These are phyloP conservation scores for Beauveria medogensis DNA, from an alignment of 2,329 filamentous ascomycete genomes.

Conservation along the genomic window DNA sequence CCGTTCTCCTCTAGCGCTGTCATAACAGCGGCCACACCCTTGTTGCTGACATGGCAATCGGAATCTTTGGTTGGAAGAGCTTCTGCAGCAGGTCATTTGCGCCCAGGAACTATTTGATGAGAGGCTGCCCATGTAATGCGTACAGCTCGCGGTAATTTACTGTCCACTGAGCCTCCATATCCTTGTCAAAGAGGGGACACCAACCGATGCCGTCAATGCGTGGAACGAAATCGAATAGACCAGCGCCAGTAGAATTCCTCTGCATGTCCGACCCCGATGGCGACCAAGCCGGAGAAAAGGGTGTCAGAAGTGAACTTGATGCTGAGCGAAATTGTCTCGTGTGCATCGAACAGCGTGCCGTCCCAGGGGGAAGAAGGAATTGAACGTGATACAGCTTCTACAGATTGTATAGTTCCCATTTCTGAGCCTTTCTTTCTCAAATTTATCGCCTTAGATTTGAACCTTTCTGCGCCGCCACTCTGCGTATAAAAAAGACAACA, in stretches of 20 bases:
- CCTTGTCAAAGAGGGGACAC: neutral
- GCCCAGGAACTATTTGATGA: slow-evolving; percentile 11
- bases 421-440: no score
- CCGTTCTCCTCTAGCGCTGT: slow-evolving; percentile 9
- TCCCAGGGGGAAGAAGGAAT: slow-evolving; percentile 7
- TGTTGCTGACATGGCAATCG: slow-evolving; percentile 14
- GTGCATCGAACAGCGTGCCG: slow-evolving; percentile 15
- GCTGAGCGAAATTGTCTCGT: slow-evolving; percentile 12
- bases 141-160: slow-evolving; percentile 11
- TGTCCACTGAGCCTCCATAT: slow-evolving; percentile 5
- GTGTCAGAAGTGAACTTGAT: slow-evolving; percentile 14
- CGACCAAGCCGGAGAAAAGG: slow-evolving; percentile 5
- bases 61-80: slow-evolving; percentile 2
- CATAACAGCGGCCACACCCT: slow-evolving; percentile 11
- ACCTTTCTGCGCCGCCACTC: no score
- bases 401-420: no score
- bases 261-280: slow-evolving; percentile 9
- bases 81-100: slow-evolving; percentile 8
- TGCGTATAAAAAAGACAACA: slow-evolving; percentile 6
- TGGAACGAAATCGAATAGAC: slow-evolving; percentile 12
- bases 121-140: slow-evolving; percentile 9
- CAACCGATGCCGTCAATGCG: slow-evolving; percentile 4
- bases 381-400: no score
- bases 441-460: no score
- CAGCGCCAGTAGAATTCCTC: slow-evolving; percentile 10